Evolutionary conservation across 495 filamentous ascomycete species (phyloP).

Genomic region (Lentithecium fluviatile): DNA sequence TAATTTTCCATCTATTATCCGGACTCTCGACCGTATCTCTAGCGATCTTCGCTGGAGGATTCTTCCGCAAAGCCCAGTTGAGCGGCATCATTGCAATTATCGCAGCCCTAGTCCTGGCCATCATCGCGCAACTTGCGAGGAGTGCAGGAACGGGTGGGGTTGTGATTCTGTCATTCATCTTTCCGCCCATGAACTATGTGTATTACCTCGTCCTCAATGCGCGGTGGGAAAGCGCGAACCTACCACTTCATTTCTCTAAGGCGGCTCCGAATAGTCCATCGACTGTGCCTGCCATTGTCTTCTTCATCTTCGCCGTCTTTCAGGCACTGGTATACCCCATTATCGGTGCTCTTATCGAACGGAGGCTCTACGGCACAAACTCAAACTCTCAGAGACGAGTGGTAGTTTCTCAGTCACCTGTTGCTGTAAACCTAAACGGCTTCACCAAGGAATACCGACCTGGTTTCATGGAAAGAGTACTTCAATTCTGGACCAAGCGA

Average conservation of each 20-base stretch:
- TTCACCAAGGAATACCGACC: constrained; percentile 47
- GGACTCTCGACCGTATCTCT: constrained; percentile 45
- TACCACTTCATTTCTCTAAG: constrained; percentile 33
- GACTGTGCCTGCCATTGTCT: constrained; percentile 60
- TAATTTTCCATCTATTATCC: constrained; percentile 46
- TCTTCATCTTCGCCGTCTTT: constrained; percentile 69
- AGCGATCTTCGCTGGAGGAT: constrained; percentile 45
- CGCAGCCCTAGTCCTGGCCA: constrained; percentile 46
- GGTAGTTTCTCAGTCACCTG: constrained; percentile 68
- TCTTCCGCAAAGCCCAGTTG: constrained; percentile 51
- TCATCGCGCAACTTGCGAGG: constrained; percentile 45
- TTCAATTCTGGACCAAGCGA: constrained; percentile 20
- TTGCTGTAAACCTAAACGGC: constrained; percentile 64
- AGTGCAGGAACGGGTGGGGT: constrained; percentile 35
- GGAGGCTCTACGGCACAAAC: constrained; percentile 68
- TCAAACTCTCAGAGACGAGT: constrained; percentile 46
- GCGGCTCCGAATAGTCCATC: constrained; percentile 53
- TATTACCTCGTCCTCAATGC: constrained; percentile 44
- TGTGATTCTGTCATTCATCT: constrained; percentile 38
- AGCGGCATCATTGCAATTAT: constrained; percentile 48
- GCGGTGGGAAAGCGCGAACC: constrained; percentile 34
- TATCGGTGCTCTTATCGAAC: constrained; percentile 69
- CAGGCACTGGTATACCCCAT: constrained; percentile 73
- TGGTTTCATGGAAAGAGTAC: constrained; percentile 50
- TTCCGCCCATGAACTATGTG: constrained; percentile 44